These are phyloP conservation scores for Aspergillus tanneri DNA, from an alignment of 2,329 filamentous ascomycete genomes.

Conservation along the genomic window DNA sequence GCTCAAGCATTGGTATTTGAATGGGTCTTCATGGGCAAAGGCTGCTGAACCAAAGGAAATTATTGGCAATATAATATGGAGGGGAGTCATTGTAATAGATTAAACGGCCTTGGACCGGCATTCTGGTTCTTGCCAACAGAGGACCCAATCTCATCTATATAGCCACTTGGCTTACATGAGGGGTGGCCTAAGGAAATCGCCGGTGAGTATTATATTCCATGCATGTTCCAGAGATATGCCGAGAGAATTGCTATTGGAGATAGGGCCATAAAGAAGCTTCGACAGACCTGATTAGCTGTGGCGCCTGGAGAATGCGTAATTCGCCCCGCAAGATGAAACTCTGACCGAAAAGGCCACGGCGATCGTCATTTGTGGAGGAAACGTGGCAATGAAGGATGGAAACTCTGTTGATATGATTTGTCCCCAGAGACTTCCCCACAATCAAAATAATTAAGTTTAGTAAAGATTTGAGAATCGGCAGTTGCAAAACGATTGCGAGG, in stretches of 20 bases:
- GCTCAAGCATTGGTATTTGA: conserved; percentile 25
- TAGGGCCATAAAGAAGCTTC: not conserved
- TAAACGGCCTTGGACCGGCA: not conserved
- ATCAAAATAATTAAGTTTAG: not conserved
- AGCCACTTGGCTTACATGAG: not conserved
- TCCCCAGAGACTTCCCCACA: conserved; percentile 8
- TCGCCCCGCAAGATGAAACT: not conserved
- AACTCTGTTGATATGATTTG: not conserved
- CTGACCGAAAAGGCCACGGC: not conserved
- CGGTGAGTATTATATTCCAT: no score
- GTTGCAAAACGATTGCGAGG: not conserved
- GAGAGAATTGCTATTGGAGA: not conserved
- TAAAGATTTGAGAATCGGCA: conserved; percentile 2
- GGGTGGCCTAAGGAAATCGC: no score
- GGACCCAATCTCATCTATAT: not conserved
- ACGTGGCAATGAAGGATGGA: conserved; percentile 4
- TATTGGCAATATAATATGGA: conserved; percentile 14
- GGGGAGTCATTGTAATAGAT: conserved; percentile 11
- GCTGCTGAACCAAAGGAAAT: conserved; percentile 22
- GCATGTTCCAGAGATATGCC: conserved; percentile 7
- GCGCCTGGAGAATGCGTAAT: not conserved
- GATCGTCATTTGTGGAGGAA: not conserved
- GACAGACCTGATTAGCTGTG: not conserved
- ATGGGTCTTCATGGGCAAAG: conserved; percentile 26
- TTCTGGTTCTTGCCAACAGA: not conserved